Evolutionary conservation across 257 asterid species (phyloP).

Genomic region (Rauvolfia tetraphylla): DNA sequence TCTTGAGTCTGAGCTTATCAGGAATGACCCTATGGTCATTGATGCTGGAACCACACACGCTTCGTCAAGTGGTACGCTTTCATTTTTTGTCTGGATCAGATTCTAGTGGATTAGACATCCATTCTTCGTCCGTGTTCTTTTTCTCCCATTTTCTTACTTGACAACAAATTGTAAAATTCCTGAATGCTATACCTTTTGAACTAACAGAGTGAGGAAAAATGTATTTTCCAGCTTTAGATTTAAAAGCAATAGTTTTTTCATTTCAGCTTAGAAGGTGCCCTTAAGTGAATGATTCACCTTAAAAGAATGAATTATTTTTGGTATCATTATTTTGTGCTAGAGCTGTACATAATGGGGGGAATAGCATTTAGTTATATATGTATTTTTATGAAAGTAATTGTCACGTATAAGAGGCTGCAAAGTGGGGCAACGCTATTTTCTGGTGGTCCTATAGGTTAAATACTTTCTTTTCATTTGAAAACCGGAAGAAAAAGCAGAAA

Average conservation of each 20-base stretch:
- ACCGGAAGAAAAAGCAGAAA: not conserved
- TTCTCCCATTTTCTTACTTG: not conserved
- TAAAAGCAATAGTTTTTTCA: not conserved
- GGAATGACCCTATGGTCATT: conserved; percentile 69
- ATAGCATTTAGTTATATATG: not conserved
- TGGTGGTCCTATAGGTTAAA: not conserved
- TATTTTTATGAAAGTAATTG: not conserved
- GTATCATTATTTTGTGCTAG: not conserved
- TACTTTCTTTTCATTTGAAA: not conserved
- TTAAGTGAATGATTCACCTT: not conserved
- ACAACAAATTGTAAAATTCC: not conserved
- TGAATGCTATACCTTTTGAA: not conserved
- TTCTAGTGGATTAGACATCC: not conserved
- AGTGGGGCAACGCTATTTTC: not conserved
- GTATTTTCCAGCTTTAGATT: not conserved
- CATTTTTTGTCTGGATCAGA: not conserved
- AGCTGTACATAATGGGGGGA: not conserved
- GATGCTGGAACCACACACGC: conserved; percentile 50
- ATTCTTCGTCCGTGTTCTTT: not conserved
- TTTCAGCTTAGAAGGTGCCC: not conserved
- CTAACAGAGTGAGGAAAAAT: not conserved
- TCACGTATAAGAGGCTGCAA: not conserved
- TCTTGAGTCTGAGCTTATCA: conserved; percentile 46
- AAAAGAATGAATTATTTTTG: not conserved
- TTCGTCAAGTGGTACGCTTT: conserved; percentile 50